Percentiles rank a stretch among this genome's conserved stretches.
phyloP scores from a whole-genome alignment of 2,329 filamentous ascomycete species.

The Xylariaceae sp. region DNA sequence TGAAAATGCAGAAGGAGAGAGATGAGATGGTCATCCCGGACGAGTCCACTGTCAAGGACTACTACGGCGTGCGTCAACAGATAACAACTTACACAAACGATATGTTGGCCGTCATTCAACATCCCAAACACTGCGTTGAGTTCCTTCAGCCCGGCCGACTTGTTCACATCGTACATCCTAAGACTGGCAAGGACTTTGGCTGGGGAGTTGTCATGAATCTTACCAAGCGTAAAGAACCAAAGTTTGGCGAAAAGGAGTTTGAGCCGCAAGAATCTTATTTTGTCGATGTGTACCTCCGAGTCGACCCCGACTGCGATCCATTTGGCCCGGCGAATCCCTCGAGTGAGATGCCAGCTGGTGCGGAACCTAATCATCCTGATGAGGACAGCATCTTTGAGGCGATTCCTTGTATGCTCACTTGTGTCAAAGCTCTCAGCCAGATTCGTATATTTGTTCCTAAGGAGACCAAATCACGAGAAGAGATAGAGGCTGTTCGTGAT shows the following conservation, averaged over 20 bases:
- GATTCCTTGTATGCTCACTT: conserved; percentile 81
- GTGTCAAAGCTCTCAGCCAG: conserved; percentile 79
- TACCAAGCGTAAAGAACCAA: conserved; percentile 59
- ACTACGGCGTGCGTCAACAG: conserved; percentile 85
- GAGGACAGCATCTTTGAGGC: conserved; percentile 72
- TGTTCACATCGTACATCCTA: conserved; percentile 75
- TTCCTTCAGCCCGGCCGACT: conserved; percentile 87
- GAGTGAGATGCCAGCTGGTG: conserved; percentile 57
- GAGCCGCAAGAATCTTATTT: conserved; percentile 74
- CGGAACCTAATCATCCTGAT: conserved; percentile 58
- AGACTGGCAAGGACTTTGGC: conserved; percentile 72
- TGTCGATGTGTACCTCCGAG: conserved; percentile 72
- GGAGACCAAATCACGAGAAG: conserved; percentile 64
- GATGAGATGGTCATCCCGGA: conserved; percentile 74
- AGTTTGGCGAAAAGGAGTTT: conserved; percentile 64
- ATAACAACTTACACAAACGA: conserved; percentile 80
- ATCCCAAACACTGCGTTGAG: conserved; percentile 78
- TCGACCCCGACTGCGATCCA: conserved; percentile 48
- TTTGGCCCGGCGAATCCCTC: conserved; percentile 37
- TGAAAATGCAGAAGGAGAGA: conserved; percentile 70
- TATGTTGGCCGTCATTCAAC: conserved; percentile 87
- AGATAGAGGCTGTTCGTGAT: conserved; percentile 64
- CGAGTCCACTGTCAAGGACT: conserved; percentile 86
- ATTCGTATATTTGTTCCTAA: conserved; percentile 79
- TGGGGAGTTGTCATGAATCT: conserved; percentile 89